Percentiles rank a stretch among this genome's conserved stretches.
These are phyloP conservation scores for Spizellomyces sp. DNA, from an alignment of 192 early-diverging fungal genomes.

Conservation along the genomic window DNA sequence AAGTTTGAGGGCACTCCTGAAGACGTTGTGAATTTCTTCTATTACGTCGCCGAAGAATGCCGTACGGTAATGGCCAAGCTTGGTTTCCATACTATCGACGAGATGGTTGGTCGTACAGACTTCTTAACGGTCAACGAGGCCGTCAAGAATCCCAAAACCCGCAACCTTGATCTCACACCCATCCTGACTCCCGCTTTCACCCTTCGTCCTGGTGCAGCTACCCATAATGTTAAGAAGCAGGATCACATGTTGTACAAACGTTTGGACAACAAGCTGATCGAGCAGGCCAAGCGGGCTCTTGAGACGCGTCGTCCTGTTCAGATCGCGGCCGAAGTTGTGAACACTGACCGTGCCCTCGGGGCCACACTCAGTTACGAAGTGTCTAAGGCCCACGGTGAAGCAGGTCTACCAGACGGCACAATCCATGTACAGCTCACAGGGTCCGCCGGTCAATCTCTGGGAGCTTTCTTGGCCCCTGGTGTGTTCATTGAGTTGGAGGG, in stretches of 20 bases:
- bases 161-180: constrained; percentile 80
- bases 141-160: constrained; percentile 80
- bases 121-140: constrained; percentile 76
- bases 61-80: constrained; percentile 92
- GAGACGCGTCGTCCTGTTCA: constrained; percentile 56
- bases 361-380: constrained; percentile 91
- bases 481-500: constrained; percentile 92
- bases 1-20: constrained; percentile 97
- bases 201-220: constrained; percentile 87
- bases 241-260: constrained; percentile 86
- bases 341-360: constrained; percentile 95
- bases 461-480: constrained; percentile 91
- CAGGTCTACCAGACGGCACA: constrained; percentile 83
- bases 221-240: constrained; percentile 79
- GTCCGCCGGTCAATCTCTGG: constrained; percentile 95
- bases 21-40: constrained; percentile 98
- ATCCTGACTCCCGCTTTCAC: constrained; percentile 86
- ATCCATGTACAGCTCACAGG: constrained; percentile 85
- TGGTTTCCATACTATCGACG: constrained; percentile 89
- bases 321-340: constrained; percentile 71
- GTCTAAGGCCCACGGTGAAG: constrained; percentile 74
- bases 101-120: constrained; percentile 96
- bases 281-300: constrained; percentile 76
- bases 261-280: constrained; percentile 85
- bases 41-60: constrained; percentile 93